Evolutionary conservation across 192 early-diverging fungal genomes (phyloP).

Genomic region (Entomortierella beljakovae): DNA sequence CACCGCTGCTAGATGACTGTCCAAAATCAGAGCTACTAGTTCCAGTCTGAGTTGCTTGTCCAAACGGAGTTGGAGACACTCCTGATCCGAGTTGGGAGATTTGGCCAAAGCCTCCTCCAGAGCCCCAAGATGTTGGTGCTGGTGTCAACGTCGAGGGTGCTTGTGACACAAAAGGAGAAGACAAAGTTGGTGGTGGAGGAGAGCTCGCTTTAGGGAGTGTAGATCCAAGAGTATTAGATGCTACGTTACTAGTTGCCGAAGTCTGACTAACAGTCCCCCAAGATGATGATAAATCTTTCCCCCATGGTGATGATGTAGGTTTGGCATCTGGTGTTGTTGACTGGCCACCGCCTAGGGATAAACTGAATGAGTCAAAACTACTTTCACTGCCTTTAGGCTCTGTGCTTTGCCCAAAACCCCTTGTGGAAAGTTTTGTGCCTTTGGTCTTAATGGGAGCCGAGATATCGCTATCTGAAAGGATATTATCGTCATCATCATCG

Average conservation of each 20-base stretch:
- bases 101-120: conserved; percentile 25
- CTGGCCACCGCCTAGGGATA: conserved; percentile 27
- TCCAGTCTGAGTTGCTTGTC: conserved; percentile 21
- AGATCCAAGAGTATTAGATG: conserved; percentile 1
- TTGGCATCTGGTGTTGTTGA: conserved; percentile 14
- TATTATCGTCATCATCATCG: conserved; percentile 29
- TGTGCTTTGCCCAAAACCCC: conserved; percentile 12
- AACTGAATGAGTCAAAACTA: conserved; percentile 37
- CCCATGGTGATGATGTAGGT: conserved; percentile 25
- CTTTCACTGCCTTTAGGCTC: conserved; percentile 1
- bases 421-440: not conserved
- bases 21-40: conserved; percentile 11
- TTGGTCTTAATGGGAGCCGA: conserved; percentile 11
- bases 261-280: conserved; percentile 28
- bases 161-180: conserved; percentile 11
- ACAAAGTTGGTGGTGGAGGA: not conserved
- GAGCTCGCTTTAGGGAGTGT: conserved; percentile 3
- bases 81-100: conserved; percentile 16
- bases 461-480: conserved; percentile 4
- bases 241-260: conserved; percentile 8
- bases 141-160: conserved; percentile 12
- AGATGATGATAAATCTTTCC: conserved; percentile 30
- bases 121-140: conserved; percentile 20
- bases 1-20: not conserved
- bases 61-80: conserved; percentile 6